Evolutionary conservation across 2,329 filamentous ascomycete genomes (phyloP).

Genomic region (Ilyonectria robusta): DNA sequence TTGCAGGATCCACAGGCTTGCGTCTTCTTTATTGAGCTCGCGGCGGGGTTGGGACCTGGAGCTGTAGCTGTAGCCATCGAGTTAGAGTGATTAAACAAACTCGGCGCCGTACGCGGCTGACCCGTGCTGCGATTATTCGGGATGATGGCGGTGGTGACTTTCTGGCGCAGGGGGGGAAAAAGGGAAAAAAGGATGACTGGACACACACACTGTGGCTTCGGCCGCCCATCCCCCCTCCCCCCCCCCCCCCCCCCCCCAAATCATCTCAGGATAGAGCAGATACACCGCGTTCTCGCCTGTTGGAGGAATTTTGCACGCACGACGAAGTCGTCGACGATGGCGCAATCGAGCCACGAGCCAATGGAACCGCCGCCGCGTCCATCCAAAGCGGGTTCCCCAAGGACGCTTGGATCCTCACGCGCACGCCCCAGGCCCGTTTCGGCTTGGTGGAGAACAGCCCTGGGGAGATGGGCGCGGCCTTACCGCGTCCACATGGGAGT

Average conservation of each 20-base stretch:
- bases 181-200: background rate
- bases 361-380: constrained; percentile 22
- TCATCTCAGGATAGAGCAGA: background rate
- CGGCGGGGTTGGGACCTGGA: constrained; percentile 2
- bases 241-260: background rate
- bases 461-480: constrained; percentile 7
- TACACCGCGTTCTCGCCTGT: background rate
- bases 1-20: constrained; percentile 38
- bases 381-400: constrained; percentile 28
- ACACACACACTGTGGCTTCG: background rate
- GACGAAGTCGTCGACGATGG: constrained; percentile 44
- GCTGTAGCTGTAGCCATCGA: background rate
- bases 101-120: background rate
- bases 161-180: background rate
- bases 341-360: constrained; percentile 40
- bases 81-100: background rate
- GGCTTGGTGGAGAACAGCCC: constrained; percentile 29
- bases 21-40: constrained; percentile 14
- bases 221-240: background rate
- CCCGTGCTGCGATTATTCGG: background rate
- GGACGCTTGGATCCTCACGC: constrained; percentile 12
- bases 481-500: background rate
- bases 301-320: constrained; percentile 31
- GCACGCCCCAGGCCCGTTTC: constrained; percentile 9
- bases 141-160: background rate